Conservation (phyloP, 495 filamentous ascomycete species). For the Penicillium steckii region DNA sequence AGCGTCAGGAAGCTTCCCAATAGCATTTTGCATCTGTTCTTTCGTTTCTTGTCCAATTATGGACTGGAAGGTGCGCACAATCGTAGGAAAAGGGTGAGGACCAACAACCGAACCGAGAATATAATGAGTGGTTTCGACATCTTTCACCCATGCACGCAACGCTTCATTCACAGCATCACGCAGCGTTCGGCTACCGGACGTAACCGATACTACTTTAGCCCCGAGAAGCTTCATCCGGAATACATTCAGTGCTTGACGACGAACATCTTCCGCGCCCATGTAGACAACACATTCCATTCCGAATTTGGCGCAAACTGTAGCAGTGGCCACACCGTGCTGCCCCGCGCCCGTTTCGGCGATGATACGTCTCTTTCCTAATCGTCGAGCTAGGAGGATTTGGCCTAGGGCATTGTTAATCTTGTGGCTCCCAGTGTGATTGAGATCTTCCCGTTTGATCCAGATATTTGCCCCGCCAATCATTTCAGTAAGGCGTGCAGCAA, state of each 20-base stretch:
- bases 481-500: slow-evolving; percentile 66
- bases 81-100: slow-evolving; percentile 92
- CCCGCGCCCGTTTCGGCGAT: slow-evolving; percentile 95
- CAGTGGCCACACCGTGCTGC: slow-evolving; percentile 92
- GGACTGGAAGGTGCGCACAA: slow-evolving; percentile 93
- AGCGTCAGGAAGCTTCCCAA: slow-evolving; percentile 83
- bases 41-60: slow-evolving; percentile 86
- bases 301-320: slow-evolving; percentile 91
- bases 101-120: slow-evolving; percentile 93
- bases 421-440: slow-evolving; percentile 82
- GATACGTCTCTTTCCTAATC: slow-evolving; percentile 86
- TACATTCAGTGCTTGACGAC: slow-evolving; percentile 87
- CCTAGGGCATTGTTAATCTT: slow-evolving; percentile 97
- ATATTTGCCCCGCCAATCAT: slow-evolving; percentile 86
- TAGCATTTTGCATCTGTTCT: slow-evolving; percentile 56
- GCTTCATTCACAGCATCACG: slow-evolving; percentile 94
- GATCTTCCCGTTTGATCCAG: slow-evolving; percentile 92
- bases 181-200: slow-evolving; percentile 77
- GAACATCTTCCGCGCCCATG: slow-evolving; percentile 93
- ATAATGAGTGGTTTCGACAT: slow-evolving; percentile 88
- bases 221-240: slow-evolving; percentile 94
- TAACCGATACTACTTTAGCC: slow-evolving; percentile 80
- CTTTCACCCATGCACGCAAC: slow-evolving; percentile 79
- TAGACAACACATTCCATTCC: slow-evolving; percentile 92
- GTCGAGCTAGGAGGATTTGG: slow-evolving; percentile 76